Evolutionary conservation across 345 rosid species (phyloP).

Genomic region (Hypericum androsaemum): DNA sequence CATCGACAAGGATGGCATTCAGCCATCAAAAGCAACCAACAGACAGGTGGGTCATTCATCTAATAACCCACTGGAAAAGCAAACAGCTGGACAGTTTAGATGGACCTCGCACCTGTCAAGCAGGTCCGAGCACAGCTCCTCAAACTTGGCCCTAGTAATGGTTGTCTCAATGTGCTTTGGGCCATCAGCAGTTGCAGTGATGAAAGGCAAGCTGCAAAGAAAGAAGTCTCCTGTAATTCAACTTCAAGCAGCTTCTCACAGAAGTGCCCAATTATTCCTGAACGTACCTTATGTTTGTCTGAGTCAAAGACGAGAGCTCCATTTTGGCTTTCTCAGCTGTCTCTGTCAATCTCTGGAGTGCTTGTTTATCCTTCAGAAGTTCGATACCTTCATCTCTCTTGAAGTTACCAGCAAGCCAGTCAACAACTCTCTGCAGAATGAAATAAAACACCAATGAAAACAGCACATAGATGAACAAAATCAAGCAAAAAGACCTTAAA

Average conservation of each 20-base stretch:
- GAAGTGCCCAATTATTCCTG: too few relatives aligned
- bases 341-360: conserved; percentile 91
- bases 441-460: neutral
- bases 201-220: conserved; percentile 75
- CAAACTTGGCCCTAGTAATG: conserved; percentile 83
- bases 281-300: conserved; percentile 67
- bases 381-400: conserved; percentile 91
- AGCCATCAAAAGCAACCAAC: neutral
- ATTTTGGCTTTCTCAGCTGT: conserved; percentile 96
- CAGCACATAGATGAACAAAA: neutral
- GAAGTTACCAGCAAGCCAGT: conserved; percentile 76
- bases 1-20: neutral
- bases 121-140: conserved; percentile 80
- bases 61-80: too few relatives aligned
- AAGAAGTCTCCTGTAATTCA: neutral
- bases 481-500: neutral
- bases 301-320: conserved; percentile 90
- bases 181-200: conserved; percentile 96
- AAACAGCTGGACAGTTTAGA: too few relatives aligned
- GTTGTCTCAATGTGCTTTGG: conserved; percentile 96
- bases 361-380: conserved; percentile 95
- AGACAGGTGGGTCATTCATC: neutral
- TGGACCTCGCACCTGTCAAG: conserved; percentile 55
- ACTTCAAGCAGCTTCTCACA: too few relatives aligned
- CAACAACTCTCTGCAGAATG: conserved; percentile 70